A percentile compares a stretch with the other conserved stretches of the same genome.
Evolutionary conservation across 1,284 basidiomycete species (phyloP).

Genomic region (Boletus austroedulis): DNA sequence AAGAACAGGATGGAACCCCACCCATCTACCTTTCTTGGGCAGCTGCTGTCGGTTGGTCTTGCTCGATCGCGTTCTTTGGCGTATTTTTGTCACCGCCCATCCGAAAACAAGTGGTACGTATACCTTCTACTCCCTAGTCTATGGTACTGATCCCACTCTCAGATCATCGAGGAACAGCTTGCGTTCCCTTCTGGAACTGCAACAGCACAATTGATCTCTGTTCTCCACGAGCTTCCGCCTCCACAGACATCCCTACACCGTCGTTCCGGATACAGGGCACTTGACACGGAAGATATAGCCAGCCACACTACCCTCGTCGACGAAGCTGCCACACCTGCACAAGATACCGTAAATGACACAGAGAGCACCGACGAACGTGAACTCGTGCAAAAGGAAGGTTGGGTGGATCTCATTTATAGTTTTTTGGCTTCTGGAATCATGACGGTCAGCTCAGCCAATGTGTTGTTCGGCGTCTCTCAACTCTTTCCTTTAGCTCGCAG

Average conservation of each 20-base stretch:
- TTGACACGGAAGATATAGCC: slow-evolving; percentile 38
- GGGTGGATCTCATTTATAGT: slow-evolving; percentile 72
- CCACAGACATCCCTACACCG: slow-evolving; percentile 53
- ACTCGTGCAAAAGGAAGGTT: slow-evolving; percentile 58
- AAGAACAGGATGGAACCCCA: slow-evolving; percentile 70
- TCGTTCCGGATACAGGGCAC: slow-evolving; percentile 53
- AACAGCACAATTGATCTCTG: slow-evolving; percentile 91
- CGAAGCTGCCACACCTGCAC: not conserved
- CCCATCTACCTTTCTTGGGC: slow-evolving; percentile 76
- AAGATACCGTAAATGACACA: slow-evolving; percentile 7
- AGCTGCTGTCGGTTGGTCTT: slow-evolving; percentile 78
- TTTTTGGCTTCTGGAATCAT: slow-evolving; percentile 69
- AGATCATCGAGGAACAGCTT: slow-evolving; percentile 93
- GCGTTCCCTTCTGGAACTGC: slow-evolving; percentile 96
- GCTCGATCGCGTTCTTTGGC: slow-evolving; percentile 89
- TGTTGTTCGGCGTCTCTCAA: slow-evolving; percentile 4
- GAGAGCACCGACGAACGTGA: slow-evolving; percentile 41
- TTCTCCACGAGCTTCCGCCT: slow-evolving; percentile 78
- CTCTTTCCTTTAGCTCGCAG: slow-evolving; percentile 52
- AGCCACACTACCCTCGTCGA: slow-evolving; percentile 1
- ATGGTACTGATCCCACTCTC: slow-evolving; percentile 5
- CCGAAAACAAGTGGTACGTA: slow-evolving; percentile 83
- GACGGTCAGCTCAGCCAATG: slow-evolving; percentile 53
- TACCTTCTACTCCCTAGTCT: not conserved
- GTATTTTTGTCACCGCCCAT: slow-evolving; percentile 94